Evolutionary conservation across 441 rosid species (phyloP), one percentile per base, ranked within the genome.

Genomic region (Viola pubescens): DNA sequence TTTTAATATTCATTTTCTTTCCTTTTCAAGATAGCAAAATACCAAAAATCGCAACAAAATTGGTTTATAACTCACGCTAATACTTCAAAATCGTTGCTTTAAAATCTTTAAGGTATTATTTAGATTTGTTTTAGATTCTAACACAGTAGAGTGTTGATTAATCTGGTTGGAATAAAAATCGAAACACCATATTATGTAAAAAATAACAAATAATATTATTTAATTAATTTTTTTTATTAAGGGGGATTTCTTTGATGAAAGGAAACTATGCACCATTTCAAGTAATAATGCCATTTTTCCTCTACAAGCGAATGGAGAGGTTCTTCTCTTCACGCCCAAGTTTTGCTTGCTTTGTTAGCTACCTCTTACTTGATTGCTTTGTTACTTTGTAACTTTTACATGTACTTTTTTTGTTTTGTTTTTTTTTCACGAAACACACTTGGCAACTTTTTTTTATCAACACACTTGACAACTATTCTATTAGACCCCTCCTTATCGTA

Each of bases 271-370:
- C 34, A 26, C 34, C 34, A 26, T 26, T 26, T 26, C 34, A 2
- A 49, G 34, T 13, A 49, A 53, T 53, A 53, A 38, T 53, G 39
- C 4, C 26, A 40, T 43, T 11, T 49, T 53, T 52, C 58, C 44
- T 67, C 61, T 68, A 74, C 5, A 63, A 48, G 66, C 66, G 70
- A 77, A 65, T 69, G 76, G 67, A 72, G 77, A 75, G 73, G 86
- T 80, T 81, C 89, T 77, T 79, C 87, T 75, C 90, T 87, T 85
- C 73, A 75, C 69, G 74, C 19, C 77, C 86, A 87, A 90, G 97
- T 26, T 26, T 26, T 26, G 34, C 34, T 26, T 26, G 34, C 34
- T 26, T 26, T 26, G 34, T 2, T 26, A 26, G 34, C 34, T 26
- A 26, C 34, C 34, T 26, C 81, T 70, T 81, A 12, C 49, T 46